Evolutionary conservation across 139 green algal genomes (phyloP).

Genomic region (Monoraphidium neglectum): DNA sequence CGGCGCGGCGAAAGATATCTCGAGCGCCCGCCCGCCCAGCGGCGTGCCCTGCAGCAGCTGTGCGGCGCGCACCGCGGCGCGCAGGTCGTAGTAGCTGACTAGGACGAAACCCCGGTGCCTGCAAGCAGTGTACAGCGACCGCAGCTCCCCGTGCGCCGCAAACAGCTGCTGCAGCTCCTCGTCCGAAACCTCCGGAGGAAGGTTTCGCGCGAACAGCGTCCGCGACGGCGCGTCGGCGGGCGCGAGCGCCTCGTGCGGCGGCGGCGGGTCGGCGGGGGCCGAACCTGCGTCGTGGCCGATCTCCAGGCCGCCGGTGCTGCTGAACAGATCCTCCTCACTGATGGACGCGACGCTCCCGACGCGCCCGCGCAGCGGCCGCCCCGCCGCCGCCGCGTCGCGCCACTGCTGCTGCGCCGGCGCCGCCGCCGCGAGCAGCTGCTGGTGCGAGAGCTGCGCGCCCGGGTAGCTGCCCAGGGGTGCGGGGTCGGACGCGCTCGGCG

Average conservation of each 20-base stretch:
- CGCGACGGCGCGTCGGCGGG: constrained; percentile 57
- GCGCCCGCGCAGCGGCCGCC: constrained; percentile 2
- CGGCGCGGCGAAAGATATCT: constrained; percentile 76
- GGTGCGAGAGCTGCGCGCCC: no score
- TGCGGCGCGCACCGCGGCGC: constrained; percentile 72
- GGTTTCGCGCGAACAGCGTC: constrained; percentile 80
- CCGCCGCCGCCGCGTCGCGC: no score
- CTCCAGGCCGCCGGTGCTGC: constrained; percentile 38
- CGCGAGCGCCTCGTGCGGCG: constrained; percentile 10
- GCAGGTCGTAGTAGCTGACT: constrained; percentile 91
- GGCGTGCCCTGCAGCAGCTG: constrained; percentile 59
- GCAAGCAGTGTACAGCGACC: constrained; percentile 79
- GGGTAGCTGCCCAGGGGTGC: no score
- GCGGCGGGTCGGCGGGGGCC: not conserved
- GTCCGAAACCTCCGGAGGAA: constrained; percentile 50
- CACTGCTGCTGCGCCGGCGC: no score
- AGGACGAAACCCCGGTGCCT: constrained; percentile 85
- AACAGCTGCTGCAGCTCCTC: constrained; percentile 65
- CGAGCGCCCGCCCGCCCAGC: constrained; percentile 49
- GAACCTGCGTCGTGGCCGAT: constrained; percentile 13
- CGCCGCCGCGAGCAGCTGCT: no score
- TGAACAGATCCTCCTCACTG: constrained; percentile 51
- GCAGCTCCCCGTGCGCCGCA: constrained; percentile 70
- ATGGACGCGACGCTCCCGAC: constrained; percentile 15
- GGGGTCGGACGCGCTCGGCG: no score